Conservation (phyloP, 2,329 filamentous ascomycete genomes). For the Diaporthe amygdali region DNA sequence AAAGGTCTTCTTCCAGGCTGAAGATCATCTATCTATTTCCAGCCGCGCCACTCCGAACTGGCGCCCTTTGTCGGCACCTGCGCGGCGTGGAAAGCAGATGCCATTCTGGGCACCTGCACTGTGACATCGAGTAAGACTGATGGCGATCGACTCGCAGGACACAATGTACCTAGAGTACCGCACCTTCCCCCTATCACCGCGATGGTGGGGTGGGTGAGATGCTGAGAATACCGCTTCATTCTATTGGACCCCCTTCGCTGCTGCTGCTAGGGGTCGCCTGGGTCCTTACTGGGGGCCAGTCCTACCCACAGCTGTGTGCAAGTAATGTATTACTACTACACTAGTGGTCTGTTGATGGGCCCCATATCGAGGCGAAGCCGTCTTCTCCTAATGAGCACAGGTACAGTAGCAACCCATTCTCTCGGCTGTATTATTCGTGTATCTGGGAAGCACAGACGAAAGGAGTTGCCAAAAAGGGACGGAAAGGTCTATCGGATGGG, state of each 20-base stretch:
- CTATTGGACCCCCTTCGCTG: not conserved
- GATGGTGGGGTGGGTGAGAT: not conserved
- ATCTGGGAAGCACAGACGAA: not conserved
- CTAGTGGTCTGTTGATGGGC: not conserved
- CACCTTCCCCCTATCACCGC: not conserved
- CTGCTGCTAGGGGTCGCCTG: not conserved
- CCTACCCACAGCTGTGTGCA: not conserved
- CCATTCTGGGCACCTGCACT: constrained; percentile 6
- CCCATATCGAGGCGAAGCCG: not conserved
- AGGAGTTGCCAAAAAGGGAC: not conserved
- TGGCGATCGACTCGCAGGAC: not conserved
- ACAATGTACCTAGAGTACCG: not conserved
- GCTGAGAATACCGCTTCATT: constrained; percentile 1
- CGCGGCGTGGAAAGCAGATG: not conserved
- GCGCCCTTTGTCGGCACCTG: not conserved
- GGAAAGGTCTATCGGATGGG: not conserved
- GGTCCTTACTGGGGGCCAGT: not conserved
- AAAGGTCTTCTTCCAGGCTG: not conserved
- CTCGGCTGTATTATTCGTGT: constrained; percentile 1
- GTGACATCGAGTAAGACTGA: not conserved
- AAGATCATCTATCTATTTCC: not conserved
- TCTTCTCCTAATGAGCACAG: not conserved
- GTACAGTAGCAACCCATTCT: not conserved
- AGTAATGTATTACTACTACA: not conserved
- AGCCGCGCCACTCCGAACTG: not conserved